Percentiles rank a stretch among this genome's conserved stretches.
Conservation (phyloP, 2,329 filamentous ascomycete genomes). For the Penicillium rolfsii region DNA sequence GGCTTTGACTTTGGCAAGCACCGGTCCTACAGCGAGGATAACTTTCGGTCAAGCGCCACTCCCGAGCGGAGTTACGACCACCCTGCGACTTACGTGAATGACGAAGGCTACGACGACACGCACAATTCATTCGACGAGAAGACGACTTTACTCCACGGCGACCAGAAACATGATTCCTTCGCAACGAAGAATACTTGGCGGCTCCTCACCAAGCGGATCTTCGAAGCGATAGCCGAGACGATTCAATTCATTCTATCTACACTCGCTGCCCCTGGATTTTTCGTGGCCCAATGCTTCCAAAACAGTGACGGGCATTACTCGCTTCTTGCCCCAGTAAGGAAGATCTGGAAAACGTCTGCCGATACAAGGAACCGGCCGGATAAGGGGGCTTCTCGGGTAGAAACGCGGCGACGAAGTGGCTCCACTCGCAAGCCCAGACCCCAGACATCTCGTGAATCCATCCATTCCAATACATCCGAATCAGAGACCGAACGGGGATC, state of each 20-base stretch:
- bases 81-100: constrained; percentile 29
- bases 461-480: constrained; percentile 58
- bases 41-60: constrained; percentile 38
- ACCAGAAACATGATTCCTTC: constrained; percentile 41
- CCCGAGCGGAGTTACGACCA: constrained; percentile 36
- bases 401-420: constrained; percentile 35
- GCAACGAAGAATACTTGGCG: constrained; percentile 48
- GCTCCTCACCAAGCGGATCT: constrained; percentile 69
- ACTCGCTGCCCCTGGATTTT: constrained; percentile 77
- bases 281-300: constrained; percentile 80
- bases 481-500: constrained; percentile 53
- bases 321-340: constrained; percentile 72
- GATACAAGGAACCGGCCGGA: constrained; percentile 25
- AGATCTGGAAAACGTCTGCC: constrained; percentile 51
- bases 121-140: constrained; percentile 61
- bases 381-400: constrained; percentile 30
- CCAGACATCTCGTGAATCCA: constrained; percentile 46
- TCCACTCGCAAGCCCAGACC: constrained; percentile 38
- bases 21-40: constrained; percentile 49
- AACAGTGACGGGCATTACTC: constrained; percentile 79
- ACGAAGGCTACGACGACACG: constrained; percentile 44
- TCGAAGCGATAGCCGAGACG: constrained; percentile 71
- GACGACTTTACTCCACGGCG: constrained; percentile 64
- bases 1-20: constrained; percentile 44
- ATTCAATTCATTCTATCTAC: constrained; percentile 78